A percentile compares a stretch with the other conserved stretches of the same genome.
Conservation (phyloP, 306 rosid genomes). For the Cucumis cinereus region DNA sequence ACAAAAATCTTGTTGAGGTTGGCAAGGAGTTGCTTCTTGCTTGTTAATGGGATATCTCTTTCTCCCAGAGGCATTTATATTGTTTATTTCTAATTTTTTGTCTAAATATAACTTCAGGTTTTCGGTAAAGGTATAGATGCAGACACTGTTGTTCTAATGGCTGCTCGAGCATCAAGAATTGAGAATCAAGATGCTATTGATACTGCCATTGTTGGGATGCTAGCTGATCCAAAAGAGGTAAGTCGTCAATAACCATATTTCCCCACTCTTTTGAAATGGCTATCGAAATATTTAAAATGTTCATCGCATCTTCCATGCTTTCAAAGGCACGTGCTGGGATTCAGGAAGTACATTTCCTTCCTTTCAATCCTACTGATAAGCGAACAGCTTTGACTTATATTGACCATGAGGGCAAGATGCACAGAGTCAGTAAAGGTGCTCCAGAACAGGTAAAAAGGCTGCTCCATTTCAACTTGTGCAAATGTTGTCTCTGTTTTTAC, state of each 20-base stretch:
- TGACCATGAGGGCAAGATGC: slow-evolving; percentile 82
- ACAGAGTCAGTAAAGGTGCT: slow-evolving; percentile 98
- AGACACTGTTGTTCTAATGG: slow-evolving; percentile 88
- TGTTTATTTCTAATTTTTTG: slow-evolving; percentile 6
- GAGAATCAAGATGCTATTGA: slow-evolving; percentile 99
- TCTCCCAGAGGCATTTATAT: not conserved
- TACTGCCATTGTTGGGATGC: slow-evolving; percentile 86
- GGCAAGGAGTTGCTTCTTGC: slow-evolving; percentile 14
- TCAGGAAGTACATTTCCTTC: slow-evolving; percentile 93
- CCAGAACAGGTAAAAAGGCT: slow-evolving; percentile 71
- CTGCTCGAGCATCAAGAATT: slow-evolving; percentile 84
- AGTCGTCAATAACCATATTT: not conserved
- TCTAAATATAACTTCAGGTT: slow-evolving; percentile 35
- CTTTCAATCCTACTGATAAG: slow-evolving; percentile 97
- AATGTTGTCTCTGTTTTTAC: not conserved
- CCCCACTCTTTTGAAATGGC: not conserved
- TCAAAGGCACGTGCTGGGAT: slow-evolving; percentile 89
- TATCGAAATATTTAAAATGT: not conserved
- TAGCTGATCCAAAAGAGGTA: slow-evolving; percentile 99
- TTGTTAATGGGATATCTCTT: not conserved
- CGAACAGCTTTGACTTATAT: slow-evolving; percentile 89
- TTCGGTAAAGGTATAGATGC: slow-evolving; percentile 85
- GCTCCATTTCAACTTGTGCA: not conserved
- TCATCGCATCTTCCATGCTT: slow-evolving; percentile 1
- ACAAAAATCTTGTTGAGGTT: slow-evolving; percentile 90